Percentiles rank a stretch among this genome's conserved stretches.
Evolutionary conservation across 2,329 filamentous ascomycete species (phyloP).

Genomic region (Fusarium domesticum): DNA sequence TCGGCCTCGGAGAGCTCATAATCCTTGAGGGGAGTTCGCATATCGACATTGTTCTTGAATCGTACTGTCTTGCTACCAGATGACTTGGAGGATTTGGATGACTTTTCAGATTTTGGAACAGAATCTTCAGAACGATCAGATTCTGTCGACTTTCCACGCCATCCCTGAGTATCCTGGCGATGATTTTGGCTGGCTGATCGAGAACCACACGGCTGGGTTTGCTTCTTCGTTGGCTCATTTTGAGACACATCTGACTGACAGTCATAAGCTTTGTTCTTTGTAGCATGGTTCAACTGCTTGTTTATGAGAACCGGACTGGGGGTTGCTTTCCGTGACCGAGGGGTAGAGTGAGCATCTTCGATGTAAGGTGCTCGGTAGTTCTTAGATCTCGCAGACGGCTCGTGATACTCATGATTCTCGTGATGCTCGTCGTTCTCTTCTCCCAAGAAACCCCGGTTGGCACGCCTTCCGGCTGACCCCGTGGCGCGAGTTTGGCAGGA

Average conservation of each 20-base stretch:
- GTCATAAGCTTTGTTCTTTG: background rate
- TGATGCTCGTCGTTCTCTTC: constrained; percentile 30
- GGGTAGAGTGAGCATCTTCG: constrained; percentile 22
- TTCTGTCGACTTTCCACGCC: constrained; percentile 11
- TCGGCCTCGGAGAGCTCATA: constrained; percentile 12
- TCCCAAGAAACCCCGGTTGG: no score
- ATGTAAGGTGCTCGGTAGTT: constrained; percentile 30
- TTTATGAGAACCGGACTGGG: background rate
- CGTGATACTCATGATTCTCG: constrained; percentile 11
- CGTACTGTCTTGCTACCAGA: constrained; percentile 27
- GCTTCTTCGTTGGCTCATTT: constrained; percentile 4
- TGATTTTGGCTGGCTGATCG: background rate
- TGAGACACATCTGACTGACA: background rate
- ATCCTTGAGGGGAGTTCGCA: constrained; percentile 13
- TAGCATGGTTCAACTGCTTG: background rate
- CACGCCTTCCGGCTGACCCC: no score
- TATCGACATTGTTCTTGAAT: constrained; percentile 24
- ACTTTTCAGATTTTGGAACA: constrained; percentile 20
- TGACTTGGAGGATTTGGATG: constrained; percentile 21
- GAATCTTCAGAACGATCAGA: constrained; percentile 21
- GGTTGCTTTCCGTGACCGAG: constrained; percentile 2
- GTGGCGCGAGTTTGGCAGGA: no score
- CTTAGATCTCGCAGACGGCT: background rate
- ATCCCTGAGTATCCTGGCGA: background rate
- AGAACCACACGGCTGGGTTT: constrained; percentile 7